A percentile compares a stretch with the other conserved stretches of the same genome.
Conservation (phyloP, 345 rosid species). For the Raphanus sativus region DNA sequence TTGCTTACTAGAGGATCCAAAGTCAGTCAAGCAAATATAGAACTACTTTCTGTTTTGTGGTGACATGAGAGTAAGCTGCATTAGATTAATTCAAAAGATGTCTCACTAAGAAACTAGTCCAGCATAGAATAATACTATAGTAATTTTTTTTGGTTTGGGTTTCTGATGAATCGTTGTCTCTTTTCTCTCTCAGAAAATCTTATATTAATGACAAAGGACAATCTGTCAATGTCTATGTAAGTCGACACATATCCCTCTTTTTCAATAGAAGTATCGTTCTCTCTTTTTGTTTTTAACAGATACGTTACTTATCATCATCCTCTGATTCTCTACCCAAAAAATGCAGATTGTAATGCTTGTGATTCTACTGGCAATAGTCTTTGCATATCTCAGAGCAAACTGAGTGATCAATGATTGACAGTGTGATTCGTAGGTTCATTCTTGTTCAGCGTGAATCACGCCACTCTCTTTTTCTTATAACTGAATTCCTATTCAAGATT, state of each 20-base stretch:
- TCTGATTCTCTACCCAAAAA: neutral
- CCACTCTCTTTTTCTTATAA: constrained; percentile 5
- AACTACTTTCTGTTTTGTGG: neutral
- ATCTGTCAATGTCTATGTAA: constrained; percentile 32
- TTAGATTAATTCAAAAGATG: neutral
- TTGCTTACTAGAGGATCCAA: neutral
- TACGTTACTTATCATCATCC: neutral
- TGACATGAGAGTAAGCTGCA: neutral
- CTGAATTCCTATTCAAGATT: constrained; percentile 20
- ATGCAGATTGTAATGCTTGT: constrained; percentile 52
- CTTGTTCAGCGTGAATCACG: neutral
- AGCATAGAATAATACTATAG: neutral
- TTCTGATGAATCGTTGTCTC: constrained; percentile 25
- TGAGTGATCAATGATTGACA: constrained; percentile 4
- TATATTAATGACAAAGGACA: constrained; percentile 44
- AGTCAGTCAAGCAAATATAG: neutral
- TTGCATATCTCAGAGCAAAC: constrained; percentile 45
- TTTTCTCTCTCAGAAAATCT: constrained; percentile 54
- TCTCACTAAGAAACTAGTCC: constrained; percentile 5
- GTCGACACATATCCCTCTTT: neutral
- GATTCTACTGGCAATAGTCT: constrained; percentile 50
- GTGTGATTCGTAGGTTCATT: constrained; percentile 13
- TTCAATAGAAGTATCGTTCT: neutral
- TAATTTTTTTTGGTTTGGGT: neutral
- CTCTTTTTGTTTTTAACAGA: neutral